Conservation (phyloP, 495 filamentous ascomycete species). For the Pyrenula massariospora region DNA sequence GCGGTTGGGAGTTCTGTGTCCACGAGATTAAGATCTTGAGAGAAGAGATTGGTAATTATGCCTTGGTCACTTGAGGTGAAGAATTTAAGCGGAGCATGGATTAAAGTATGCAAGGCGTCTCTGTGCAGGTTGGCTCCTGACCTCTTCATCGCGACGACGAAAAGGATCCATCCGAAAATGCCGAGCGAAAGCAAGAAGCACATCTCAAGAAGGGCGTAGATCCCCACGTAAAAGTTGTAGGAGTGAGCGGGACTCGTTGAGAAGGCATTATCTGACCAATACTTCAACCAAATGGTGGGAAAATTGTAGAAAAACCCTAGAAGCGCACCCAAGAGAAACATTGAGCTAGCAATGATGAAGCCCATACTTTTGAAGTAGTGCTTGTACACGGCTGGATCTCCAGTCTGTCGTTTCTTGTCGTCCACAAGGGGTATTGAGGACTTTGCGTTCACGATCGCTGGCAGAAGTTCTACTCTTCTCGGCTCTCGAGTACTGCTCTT, state of each 20-base stretch:
- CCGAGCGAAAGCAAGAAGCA: background rate
- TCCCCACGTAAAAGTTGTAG: too few species aligned
- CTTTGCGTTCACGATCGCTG: constrained; percentile 6
- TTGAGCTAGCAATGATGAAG: too few species aligned
- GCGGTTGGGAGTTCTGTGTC: constrained; percentile 23
- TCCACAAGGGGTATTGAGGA: too few species aligned
- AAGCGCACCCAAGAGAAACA: too few species aligned
- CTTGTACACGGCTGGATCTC: too few species aligned
- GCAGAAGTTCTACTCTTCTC: constrained; percentile 10
- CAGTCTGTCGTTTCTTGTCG: too few species aligned
- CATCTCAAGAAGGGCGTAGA: too few species aligned
- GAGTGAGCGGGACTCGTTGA: too few species aligned
- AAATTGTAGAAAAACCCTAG: too few species aligned
- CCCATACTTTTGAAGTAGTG: too few species aligned
- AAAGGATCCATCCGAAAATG: background rate
- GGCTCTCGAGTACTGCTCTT: constrained; percentile 10
- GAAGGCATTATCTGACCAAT: too few species aligned
- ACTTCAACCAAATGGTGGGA: too few species aligned
- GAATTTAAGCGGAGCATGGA: constrained; percentile 20
- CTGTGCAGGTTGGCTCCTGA: constrained; percentile 13
- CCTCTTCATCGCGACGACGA: constrained; percentile 7
- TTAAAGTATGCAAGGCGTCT: constrained; percentile 10
- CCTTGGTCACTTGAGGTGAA: constrained; percentile 28
- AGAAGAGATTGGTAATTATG: constrained; percentile 29
- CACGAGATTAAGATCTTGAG: constrained; percentile 32